Evolutionary conservation across 2,329 filamentous ascomycete genomes (phyloP), one percentile per base, ranked within the genome.

Genomic region (Capronia epimyces): DNA sequence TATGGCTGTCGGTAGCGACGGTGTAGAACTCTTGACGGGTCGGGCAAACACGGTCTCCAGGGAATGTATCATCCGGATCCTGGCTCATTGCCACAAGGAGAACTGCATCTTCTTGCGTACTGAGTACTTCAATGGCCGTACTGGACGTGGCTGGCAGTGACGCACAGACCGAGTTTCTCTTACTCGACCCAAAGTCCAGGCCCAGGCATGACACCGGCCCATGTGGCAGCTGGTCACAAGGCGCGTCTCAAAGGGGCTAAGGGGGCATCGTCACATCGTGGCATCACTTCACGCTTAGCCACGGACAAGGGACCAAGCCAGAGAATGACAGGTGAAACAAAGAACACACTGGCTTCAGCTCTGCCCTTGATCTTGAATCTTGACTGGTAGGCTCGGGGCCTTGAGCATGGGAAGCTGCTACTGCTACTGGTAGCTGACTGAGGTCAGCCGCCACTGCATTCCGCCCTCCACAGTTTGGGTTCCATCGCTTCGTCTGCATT

Each of bases 1-100:
- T 46, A 27, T 46, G 36, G 25, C 44, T 46, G 29, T 36, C 12
- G 8, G 44, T 46, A 36, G 44, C 44, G 29, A 46, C 31, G 2
- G 44, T 5, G 13, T 37, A 39, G 29, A 46, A 36, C 20, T 46
- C 18, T 7, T 5, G 25, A 6, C 25, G 29, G 10, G 44, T 40
- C 20, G 44, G 44, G 36, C 29, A 32, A 32, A 46, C 25, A 27
- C 44, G 9, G 16, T 46, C 44, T 3, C 44, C 44, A 13, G 44
- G 44, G 10, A 6, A 27, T 5, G 25, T 5, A 27, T 27, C 25
- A 10, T 27, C 25, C 25, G 25, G 25, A 5, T 27, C 25, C n/a
- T n/a, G n/a, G n/a, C n/a, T n/a, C n/a, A n/a, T n/a, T n/a, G n/a
- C n/a, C n/a, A n/a, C n/a, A n/a, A n/a, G n/a, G n/a, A n/a, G n/a